Evolutionary conservation across 495 filamentous ascomycete genomes (phyloP), one percentile per base, ranked within the genome.

Genomic region (Penicilliopsis zonata): DNA sequence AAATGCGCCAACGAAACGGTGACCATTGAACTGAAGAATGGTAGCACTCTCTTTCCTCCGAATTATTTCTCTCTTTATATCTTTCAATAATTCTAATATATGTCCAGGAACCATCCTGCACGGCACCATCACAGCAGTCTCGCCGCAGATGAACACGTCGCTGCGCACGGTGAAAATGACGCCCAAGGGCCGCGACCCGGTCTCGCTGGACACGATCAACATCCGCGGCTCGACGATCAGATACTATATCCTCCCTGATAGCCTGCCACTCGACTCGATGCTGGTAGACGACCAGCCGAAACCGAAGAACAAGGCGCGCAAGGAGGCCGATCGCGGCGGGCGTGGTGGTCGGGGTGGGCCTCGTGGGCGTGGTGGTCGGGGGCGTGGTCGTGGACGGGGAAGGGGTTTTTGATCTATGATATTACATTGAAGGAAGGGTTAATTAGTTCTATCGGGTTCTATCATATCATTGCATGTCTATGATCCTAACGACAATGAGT

Each of bases 281-380:
- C 66, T 98, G 9, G 85, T 98, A 36, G 90, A 98, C 47, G 90
- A 98, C 55, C 76, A 85, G 33, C 85, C 87, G 19, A 98, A 98
- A 65, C 88, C 90, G 30, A 96, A 96, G 77, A 96, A 98, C 60
- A 96, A 96, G 75, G 88, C 90, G 18, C 68, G 90, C 48, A 98
- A 98, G 69, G 92, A 98, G 60, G 67, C 76, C 18, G 81, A 82
- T 43, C 61, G 74, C 33, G 78, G 79, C 14, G 64, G 76, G 10
- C 70, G 76, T 40, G 73, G 76, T 28, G 63, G 69, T 36, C 68
- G 70, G 30, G 57, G 69, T 24, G 62, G 80, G 34, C 57, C 52
- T 31, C 41, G 67, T 17, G 81, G 72, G 45, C 63, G 67, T 38
- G 50, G 67, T 30, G 67, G 69, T 21, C 43, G 76, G 5, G 69